These are phyloP conservation scores for Thozetella sp. DNA, from an alignment of 495 filamentous ascomycete species.

Conservation along the genomic window DNA sequence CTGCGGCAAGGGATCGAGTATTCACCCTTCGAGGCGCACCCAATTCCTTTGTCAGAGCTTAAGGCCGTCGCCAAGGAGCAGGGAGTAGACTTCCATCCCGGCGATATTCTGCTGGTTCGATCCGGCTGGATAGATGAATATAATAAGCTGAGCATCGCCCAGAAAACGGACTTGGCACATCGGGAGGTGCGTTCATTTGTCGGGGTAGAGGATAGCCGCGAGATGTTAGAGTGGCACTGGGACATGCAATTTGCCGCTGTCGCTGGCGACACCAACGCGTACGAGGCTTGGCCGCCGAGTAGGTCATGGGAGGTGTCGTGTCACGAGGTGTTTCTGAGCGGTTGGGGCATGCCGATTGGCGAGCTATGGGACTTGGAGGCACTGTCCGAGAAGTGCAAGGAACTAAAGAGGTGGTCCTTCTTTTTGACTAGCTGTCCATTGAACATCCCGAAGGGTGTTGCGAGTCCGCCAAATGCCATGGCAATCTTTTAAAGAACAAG, in stretches of 20 bases:
- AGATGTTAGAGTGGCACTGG: constrained; percentile 49
- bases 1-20: constrained; percentile 28
- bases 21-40: constrained; percentile 33
- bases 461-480: not conserved
- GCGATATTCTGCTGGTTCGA: constrained; percentile 59
- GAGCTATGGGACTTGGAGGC: constrained; percentile 60
- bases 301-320: not conserved
- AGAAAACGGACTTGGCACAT: constrained; percentile 27
- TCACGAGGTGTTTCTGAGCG: constrained; percentile 49
- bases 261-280: constrained; percentile 47
- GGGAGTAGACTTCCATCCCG: constrained; percentile 33
- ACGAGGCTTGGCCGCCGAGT: constrained; percentile 30
- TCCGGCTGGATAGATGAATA: constrained; percentile 47
- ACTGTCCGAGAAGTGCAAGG: constrained; percentile 41
- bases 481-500: not conserved
- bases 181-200: constrained; percentile 27
- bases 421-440: constrained; percentile 58
- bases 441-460: constrained; percentile 35
- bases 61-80: constrained; percentile 33
- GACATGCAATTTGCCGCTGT: constrained; percentile 50
- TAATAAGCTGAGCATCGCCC: constrained; percentile 25
- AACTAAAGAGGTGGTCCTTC: constrained; percentile 44
- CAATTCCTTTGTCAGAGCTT: constrained; percentile 41
- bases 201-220: constrained; percentile 45
- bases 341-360: constrained; percentile 60